Percentiles rank a stretch among this genome's conserved stretches.
Evolutionary conservation across 1,139 yeast species (phyloP).

Genomic region (Yamadazyma sp.): DNA sequence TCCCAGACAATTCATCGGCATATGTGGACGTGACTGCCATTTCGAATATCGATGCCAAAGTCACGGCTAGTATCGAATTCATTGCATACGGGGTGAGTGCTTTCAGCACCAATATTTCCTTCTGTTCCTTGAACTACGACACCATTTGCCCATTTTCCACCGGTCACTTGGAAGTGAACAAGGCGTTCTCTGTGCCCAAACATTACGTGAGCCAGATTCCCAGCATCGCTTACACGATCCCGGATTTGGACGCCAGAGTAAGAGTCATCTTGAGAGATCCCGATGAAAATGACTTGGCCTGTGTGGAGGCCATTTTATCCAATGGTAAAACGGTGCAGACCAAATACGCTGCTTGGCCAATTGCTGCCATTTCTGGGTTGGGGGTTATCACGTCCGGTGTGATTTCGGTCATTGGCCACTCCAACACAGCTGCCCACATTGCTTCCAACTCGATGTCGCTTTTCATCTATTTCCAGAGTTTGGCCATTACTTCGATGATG

Average conservation of each 20-base stretch:
- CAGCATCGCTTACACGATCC: constrained; percentile 81
- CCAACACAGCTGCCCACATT: constrained; percentile 93
- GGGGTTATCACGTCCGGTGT: constrained; percentile 88
- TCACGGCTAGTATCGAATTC: constrained; percentile 64
- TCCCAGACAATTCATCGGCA: constrained; percentile 63
- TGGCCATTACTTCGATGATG: constrained; percentile 94
- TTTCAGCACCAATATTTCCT: constrained; percentile 52
- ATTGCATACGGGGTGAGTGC: constrained; percentile 84
- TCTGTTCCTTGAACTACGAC: constrained; percentile 58
- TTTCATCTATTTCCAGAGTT: constrained; percentile 89
- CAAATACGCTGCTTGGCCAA: constrained; percentile 94
- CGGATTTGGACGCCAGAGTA: constrained; percentile 92
- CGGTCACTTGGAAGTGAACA: constrained; percentile 72
- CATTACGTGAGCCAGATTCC: constrained; percentile 62
- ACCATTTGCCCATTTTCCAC: constrained; percentile 80
- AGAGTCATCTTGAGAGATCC: constrained; percentile 57
- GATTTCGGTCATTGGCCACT: constrained; percentile 83
- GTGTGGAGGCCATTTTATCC: constrained; percentile 84
- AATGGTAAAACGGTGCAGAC: constrained; percentile 96
- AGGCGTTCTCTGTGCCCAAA: constrained; percentile 46
- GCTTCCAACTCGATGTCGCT: constrained; percentile 93
- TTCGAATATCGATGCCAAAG: constrained; percentile 72
- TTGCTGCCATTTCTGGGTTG: constrained; percentile 86
- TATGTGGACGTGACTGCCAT: constrained; percentile 73
- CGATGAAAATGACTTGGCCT: constrained; percentile 60